phyloP scores from a whole-genome alignment of 352 stramenopile species.

The Phytophthora palmivora region DNA sequence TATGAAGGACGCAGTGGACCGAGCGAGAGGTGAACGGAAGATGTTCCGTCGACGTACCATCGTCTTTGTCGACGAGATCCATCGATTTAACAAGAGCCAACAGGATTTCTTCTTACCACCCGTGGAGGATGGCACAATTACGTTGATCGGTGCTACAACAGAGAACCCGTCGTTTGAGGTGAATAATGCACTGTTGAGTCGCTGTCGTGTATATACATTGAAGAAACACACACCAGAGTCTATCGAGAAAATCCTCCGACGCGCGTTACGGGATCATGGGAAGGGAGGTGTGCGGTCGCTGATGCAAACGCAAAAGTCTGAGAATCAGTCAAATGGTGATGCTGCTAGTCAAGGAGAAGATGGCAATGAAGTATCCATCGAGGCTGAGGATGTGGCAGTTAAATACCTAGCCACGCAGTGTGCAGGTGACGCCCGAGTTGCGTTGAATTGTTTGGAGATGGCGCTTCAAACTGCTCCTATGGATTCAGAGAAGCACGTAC shows the following conservation, averaged over 20 bases:
- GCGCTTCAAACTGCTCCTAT: conserved; percentile 57
- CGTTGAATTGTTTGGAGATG: conserved; percentile 88
- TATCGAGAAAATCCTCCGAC: conserved; percentile 68
- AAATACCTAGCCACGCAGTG: conserved; percentile 76
- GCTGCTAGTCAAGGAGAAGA: conserved; percentile 5
- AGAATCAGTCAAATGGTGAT: conserved; percentile 8
- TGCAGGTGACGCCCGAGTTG: conserved; percentile 80
- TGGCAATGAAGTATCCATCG: conserved; percentile 22
- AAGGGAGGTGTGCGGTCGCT: conserved; percentile 43
- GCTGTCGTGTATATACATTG: conserved; percentile 81
- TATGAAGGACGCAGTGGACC: conserved; percentile 80
- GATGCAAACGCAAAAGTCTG: conserved; percentile 12
- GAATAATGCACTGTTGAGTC: conserved; percentile 85
- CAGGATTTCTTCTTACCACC: conserved; percentile 89
- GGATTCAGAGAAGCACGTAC: conserved; percentile 33
- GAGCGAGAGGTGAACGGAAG: conserved; percentile 68
- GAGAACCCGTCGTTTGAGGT: conserved; percentile 92
- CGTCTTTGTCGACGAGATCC: conserved; percentile 91
- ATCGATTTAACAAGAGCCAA: conserved; percentile 90
- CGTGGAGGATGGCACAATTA: conserved; percentile 87
- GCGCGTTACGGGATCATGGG: conserved; percentile 53
- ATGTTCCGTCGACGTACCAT: conserved; percentile 75
- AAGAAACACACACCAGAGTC: conserved; percentile 73
- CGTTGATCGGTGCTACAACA: conserved; percentile 89
- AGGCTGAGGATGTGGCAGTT: conserved; percentile 65